Conservation (phyloP, 495 filamentous ascomycete genomes). For the Hypoxylon fragiforme region DNA sequence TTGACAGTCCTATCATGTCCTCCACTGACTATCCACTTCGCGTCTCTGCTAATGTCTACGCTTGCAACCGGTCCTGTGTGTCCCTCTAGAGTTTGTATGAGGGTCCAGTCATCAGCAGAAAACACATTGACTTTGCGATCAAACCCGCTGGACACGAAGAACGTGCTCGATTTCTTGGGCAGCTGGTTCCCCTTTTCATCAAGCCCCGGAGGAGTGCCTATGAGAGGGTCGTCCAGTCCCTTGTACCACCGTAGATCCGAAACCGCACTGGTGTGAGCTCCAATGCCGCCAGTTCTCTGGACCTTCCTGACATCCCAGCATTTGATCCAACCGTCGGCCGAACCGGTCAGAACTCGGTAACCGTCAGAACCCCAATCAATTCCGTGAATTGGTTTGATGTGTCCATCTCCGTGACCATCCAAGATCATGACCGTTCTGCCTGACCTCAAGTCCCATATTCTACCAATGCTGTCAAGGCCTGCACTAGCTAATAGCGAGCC, state of each 20-base stretch:
- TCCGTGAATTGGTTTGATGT: constrained; percentile 90
- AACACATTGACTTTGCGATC: constrained; percentile 96
- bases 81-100: constrained; percentile 83
- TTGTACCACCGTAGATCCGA: constrained; percentile 95
- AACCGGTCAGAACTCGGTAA: constrained; percentile 82
- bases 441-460: constrained; percentile 95
- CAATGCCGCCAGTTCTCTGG: constrained; percentile 76
- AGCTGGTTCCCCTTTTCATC: constrained; percentile 64
- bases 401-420: constrained; percentile 77
- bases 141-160: constrained; percentile 88
- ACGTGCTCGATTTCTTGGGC: constrained; percentile 75
- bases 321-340: constrained; percentile 94
- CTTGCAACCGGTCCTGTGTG: constrained; percentile 91
- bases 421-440: constrained; percentile 95
- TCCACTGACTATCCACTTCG: constrained; percentile 87
- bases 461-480: constrained; percentile 89
- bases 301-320: constrained; percentile 97
- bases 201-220: constrained; percentile 59
- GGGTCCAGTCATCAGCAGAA: constrained; percentile 93
- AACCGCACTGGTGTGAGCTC: constrained; percentile 88
- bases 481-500: constrained; percentile 88
- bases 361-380: constrained; percentile 92
- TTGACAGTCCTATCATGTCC: constrained; percentile 96
- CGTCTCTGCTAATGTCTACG: constrained; percentile 82
- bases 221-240: constrained; percentile 66